Percentiles rank a stretch among this genome's conserved stretches.
These are phyloP conservation scores for Vickermania ingenoplastis DNA, from an alignment of 208 protist species.

Conservation along the genomic window DNA sequence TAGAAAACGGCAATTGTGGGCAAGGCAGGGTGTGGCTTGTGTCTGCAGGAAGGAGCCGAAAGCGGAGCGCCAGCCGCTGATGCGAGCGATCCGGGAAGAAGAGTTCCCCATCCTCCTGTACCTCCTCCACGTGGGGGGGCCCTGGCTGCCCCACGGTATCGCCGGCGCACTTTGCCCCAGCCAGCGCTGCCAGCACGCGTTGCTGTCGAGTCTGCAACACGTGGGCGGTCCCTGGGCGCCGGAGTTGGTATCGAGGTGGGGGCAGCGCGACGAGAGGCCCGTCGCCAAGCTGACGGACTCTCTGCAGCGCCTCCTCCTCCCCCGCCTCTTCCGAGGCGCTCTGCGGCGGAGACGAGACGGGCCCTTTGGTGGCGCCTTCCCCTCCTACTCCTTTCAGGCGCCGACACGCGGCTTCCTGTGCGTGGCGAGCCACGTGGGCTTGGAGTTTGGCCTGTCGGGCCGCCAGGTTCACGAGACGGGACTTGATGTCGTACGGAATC, in stretches of 20 bases:
- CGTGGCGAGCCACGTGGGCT: background rate
- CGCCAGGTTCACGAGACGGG: slow-evolving; percentile 6
- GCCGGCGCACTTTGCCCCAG: no score
- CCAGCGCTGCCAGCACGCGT: no score
- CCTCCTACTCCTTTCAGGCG: background rate
- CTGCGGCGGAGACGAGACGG: background rate
- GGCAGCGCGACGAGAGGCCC: background rate
- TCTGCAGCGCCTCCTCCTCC: background rate
- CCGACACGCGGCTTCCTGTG: background rate
- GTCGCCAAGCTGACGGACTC: background rate
- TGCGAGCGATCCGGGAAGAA: background rate
- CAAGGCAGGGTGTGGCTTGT: background rate
- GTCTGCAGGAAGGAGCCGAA: background rate
- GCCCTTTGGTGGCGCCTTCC: background rate
- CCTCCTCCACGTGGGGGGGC: background rate
- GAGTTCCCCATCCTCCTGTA: background rate
- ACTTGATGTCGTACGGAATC: slow-evolving; percentile 25
- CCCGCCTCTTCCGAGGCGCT: background rate
- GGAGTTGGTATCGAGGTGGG: background rate
- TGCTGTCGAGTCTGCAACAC: background rate
- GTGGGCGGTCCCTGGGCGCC: background rate
- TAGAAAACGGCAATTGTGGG: no score
- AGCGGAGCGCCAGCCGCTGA: background rate
- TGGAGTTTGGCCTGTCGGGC: background rate
- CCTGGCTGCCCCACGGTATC: no score